phyloP scores from a whole-genome alignment of 768 basidiomycete genomes.

The Lyophyllum decastes region DNA sequence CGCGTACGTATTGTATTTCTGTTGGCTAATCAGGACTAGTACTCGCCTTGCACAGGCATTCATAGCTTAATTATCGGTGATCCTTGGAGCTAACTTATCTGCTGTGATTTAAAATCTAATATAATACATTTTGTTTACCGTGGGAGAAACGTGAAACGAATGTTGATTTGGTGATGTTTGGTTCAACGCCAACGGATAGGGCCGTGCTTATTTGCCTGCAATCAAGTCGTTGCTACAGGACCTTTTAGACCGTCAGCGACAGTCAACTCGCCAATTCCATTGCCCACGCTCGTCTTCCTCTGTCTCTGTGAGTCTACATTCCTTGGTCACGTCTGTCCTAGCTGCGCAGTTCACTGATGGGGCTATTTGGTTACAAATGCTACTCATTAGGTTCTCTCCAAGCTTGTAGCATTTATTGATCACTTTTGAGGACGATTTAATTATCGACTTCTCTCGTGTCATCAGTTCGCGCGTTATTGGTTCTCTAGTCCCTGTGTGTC shows the following conservation, averaged over 20 bases:
- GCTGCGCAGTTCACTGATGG: not conserved
- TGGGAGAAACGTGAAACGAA: constrained; percentile 22
- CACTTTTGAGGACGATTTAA: constrained; percentile 28
- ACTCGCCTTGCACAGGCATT: not conserved
- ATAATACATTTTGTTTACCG: constrained; percentile 7
- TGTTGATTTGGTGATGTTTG: constrained; percentile 38
- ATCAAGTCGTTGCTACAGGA: constrained; percentile 48
- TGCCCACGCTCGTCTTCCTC: constrained; percentile 20
- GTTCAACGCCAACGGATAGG: constrained; percentile 33
- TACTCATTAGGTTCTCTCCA: constrained; percentile 21
- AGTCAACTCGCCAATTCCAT: constrained; percentile 32
- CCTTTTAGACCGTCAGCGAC: constrained; percentile 41
- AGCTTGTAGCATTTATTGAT: constrained; percentile 27
- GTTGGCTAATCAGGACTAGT: not conserved
- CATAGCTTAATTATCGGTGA: not conserved
- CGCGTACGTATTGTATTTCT: not conserved
- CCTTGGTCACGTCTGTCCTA: not conserved
- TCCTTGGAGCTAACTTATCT: not conserved
- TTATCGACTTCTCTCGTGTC: constrained; percentile 28
- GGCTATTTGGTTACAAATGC: not conserved
- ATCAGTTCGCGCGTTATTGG: constrained; percentile 18
- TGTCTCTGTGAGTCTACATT: constrained; percentile 17
- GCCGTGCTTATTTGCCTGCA: constrained; percentile 37
- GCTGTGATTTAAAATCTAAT: not conserved
- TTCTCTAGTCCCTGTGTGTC: constrained; percentile 20